A percentile compares a stretch with the other conserved stretches of the same genome.
Conservation (phyloP, 1,139 yeast species). For the Saccharomyces pastorianus region DNA sequence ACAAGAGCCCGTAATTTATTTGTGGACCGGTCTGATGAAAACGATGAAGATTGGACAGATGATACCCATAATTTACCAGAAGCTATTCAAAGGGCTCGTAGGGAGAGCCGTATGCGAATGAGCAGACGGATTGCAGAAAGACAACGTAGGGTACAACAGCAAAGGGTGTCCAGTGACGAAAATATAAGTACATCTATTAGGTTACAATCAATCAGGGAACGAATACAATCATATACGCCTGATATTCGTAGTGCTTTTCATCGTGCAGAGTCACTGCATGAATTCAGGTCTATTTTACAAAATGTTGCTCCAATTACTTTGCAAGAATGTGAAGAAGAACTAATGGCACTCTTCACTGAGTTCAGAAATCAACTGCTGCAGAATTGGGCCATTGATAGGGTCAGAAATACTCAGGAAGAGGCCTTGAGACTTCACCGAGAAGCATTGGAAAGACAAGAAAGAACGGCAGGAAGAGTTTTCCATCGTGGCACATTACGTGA, state of each 20-base stretch:
- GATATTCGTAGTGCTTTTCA: constrained; percentile 21
- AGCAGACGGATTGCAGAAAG: not conserved
- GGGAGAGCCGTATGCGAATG: constrained; percentile 3
- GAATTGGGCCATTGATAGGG: constrained; percentile 17
- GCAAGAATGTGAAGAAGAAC: constrained; percentile 16
- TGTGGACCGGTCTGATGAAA: constrained; percentile 9
- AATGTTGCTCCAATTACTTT: constrained; percentile 15
- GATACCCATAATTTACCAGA: constrained; percentile 11
- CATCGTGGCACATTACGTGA: not conserved
- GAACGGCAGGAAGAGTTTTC: not conserved
- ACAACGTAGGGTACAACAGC: constrained; percentile 1
- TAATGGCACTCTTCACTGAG: constrained; percentile 17
- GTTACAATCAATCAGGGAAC: constrained; percentile 7
- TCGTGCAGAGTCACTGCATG: constrained; percentile 21
- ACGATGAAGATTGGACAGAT: constrained; percentile 2
- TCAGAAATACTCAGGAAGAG: constrained; percentile 3
- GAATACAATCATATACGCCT: constrained; percentile 15
- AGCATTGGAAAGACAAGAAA: constrained; percentile 6
- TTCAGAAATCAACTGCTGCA: constrained; percentile 18
- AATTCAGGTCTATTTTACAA: constrained; percentile 19
- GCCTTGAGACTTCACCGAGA: constrained; percentile 2
- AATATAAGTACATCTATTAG: constrained; percentile 7
- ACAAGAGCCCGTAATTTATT: constrained; percentile 15
- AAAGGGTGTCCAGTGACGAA: constrained; percentile 1
- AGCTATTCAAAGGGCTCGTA: constrained; percentile 1